A percentile compares a stretch with the other conserved stretches of the same genome.
phyloP scores from a whole-genome alignment of 73 alveolate genomes.

The Effrenium voratum region DNA sequence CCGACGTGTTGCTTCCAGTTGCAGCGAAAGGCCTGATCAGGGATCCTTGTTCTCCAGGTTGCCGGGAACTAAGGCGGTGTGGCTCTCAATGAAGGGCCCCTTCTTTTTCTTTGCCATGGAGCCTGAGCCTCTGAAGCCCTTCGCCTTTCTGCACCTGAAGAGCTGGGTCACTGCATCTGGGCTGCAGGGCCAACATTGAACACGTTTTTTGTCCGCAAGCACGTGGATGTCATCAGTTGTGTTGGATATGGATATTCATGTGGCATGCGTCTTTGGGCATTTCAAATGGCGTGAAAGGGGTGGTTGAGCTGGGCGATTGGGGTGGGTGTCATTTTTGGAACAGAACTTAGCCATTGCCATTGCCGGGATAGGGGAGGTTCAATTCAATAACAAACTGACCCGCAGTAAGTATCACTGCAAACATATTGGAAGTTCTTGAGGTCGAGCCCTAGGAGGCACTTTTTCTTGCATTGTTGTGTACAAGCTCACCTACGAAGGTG shows the following conservation, averaged over 20 bases:
- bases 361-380: no score
- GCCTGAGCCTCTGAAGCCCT: constrained; percentile 53
- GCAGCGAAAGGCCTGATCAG: no score
- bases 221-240: neutral
- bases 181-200: neutral
- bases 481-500: no score
- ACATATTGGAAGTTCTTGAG: no score
- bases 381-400: no score
- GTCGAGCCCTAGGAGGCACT: no score
- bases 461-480: no score
- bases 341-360: no score
- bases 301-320: neutral
- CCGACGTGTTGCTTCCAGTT: no score
- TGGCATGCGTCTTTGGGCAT: neutral
- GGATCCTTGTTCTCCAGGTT: no score
- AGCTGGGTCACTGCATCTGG: constrained; percentile 9
- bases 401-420: no score
- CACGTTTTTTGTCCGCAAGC: neutral
- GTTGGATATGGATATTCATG: neutral
- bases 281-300: neutral
- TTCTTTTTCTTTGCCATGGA: constrained; percentile 66
- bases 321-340: no score
- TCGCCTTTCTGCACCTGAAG: constrained; percentile 65
- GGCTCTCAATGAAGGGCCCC: constrained; percentile 80
- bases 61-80: neutral